Conservation (phyloP, 805 yeast genomes). For the Myxozyma sirexii region DNA sequence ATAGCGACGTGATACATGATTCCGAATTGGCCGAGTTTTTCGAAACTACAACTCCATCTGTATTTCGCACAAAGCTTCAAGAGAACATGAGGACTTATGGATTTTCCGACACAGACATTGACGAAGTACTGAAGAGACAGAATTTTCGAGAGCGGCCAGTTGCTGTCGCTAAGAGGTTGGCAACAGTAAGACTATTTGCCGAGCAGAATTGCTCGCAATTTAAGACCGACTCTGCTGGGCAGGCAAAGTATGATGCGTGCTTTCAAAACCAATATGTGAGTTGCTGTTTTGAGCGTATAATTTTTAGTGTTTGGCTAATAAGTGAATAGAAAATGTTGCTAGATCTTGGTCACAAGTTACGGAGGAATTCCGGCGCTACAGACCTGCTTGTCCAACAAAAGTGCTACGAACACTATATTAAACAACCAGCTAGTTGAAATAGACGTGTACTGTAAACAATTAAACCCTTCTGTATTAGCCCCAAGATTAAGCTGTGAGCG, state of each 20-base stretch:
- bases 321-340: constrained; percentile 17
- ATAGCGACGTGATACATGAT: constrained; percentile 9
- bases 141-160: constrained; percentile 7
- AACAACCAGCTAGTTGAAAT: not conserved
- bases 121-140: not conserved
- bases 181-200: not conserved
- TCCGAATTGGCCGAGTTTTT: constrained; percentile 14
- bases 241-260: constrained; percentile 10
- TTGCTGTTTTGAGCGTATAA: not conserved
- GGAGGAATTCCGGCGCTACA: not conserved
- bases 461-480: not conserved
- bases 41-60: constrained; percentile 19
- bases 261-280: constrained; percentile 14
- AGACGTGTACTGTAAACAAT: no score
- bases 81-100: constrained; percentile 3
- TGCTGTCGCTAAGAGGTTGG: not conserved
- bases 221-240: not conserved
- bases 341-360: constrained; percentile 19
- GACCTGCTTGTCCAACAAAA: not conserved
- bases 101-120: not conserved
- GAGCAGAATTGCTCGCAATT: constrained; percentile 9
- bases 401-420: constrained; percentile 2
- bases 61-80: constrained; percentile 1
- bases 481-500: not conserved
- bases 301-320: not conserved